Percentiles rank a stretch among this genome's conserved stretches.
These are phyloP conservation scores for Pneumocystis sp. DNA, from an alignment of 1,139 yeast species.

Conservation along the genomic window DNA sequence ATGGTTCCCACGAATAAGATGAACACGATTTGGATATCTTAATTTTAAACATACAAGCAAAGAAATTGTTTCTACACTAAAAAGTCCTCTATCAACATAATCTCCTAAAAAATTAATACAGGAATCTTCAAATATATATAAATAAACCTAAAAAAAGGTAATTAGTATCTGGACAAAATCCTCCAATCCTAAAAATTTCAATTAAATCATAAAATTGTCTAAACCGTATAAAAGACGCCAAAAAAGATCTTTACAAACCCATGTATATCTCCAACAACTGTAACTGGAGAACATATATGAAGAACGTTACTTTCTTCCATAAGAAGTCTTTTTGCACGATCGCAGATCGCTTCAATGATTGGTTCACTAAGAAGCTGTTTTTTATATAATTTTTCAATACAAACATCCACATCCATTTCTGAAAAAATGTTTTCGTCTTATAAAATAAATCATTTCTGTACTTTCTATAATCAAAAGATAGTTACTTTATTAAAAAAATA, in stretches of 20 bases:
- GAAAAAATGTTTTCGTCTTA: background rate
- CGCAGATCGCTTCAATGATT: conserved; percentile 50
- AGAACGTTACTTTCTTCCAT: conserved; percentile 76
- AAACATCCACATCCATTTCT: conserved; percentile 41
- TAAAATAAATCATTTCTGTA: background rate
- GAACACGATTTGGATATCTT: conserved; percentile 71
- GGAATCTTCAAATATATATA: background rate
- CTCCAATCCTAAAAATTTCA: conserved; percentile 87
- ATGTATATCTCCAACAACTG: conserved; percentile 97
- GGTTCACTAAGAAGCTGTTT: conserved; percentile 56
- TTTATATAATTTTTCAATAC: conserved; percentile 47
- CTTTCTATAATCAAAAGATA: background rate
- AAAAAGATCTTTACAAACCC: conserved; percentile 31
- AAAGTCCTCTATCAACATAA: conserved; percentile 78
- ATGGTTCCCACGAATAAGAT: conserved; percentile 81
- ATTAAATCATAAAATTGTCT: conserved; percentile 76
- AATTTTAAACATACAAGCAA: conserved; percentile 69
- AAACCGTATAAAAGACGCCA: background rate
- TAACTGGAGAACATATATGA: conserved; percentile 68
- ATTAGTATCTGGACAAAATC: conserved; percentile 83
- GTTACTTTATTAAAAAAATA: too few species aligned
- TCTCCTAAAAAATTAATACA: conserved; percentile 33
- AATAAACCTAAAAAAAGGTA: conserved; percentile 53
- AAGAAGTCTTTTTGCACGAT: conserved; percentile 56
- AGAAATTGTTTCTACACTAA: conserved; percentile 82